Percentiles rank a stretch among this genome's conserved stretches.
These are phyloP conservation scores for Plenodomus biglobosus DNA, from an alignment of 2,329 filamentous ascomycete species.

Conservation along the genomic window DNA sequence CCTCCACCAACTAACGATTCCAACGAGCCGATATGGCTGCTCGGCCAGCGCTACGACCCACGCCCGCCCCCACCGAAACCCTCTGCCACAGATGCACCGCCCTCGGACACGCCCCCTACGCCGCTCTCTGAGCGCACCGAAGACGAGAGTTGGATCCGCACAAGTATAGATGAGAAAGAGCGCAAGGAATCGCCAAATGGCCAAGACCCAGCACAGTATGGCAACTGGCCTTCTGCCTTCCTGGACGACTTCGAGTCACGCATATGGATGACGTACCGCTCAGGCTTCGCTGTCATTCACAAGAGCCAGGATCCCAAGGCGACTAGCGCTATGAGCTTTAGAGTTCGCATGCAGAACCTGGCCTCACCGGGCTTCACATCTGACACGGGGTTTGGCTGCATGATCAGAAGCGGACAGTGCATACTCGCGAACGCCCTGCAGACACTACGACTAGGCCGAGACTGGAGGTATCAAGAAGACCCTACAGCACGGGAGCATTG, in stretches of 20 bases:
- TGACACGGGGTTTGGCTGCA: conserved; percentile 96
- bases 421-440: conserved; percentile 83
- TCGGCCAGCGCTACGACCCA: conserved; percentile 62
- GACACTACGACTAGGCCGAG: conserved; percentile 75
- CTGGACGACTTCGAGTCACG: conserved; percentile 89
- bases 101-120: conserved; percentile 20
- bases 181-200: conserved; percentile 59
- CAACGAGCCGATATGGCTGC: conserved; percentile 76
- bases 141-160: conserved; percentile 62
- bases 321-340: conserved; percentile 70
- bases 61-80: conserved; percentile 28
- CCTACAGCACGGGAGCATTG: conserved; percentile 60
- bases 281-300: conserved; percentile 78
- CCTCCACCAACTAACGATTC: conserved; percentile 82
- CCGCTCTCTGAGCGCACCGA: conserved; percentile 33
- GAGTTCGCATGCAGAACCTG: conserved; percentile 81
- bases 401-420: conserved; percentile 96
- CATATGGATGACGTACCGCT: conserved; percentile 96
- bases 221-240: conserved; percentile 81
- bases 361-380: conserved; percentile 84
- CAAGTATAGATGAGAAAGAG: conserved; percentile 66
- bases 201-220: conserved; percentile 42
- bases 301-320: conserved; percentile 76
- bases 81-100: conserved; percentile 17
- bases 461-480: conserved; percentile 70